phyloP scores from a whole-genome alignment of 176 grass and related monocot genomes.

The Ensete glaucum region DNA sequence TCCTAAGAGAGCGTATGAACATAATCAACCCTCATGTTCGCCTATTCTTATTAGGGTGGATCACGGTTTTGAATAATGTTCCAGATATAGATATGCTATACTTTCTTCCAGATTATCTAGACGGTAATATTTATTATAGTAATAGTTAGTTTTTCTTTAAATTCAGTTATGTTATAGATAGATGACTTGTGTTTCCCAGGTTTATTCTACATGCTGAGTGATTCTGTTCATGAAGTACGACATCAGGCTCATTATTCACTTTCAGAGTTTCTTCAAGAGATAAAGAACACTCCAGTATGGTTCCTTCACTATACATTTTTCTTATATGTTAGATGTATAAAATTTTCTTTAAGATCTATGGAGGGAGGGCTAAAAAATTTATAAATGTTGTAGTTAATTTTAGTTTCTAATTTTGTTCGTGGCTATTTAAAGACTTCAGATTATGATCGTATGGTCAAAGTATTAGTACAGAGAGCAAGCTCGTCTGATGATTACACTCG shows the following conservation, averaged over 20 bases:
- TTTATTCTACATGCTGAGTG: constrained; percentile 97
- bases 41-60: constrained; percentile 99
- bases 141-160: no score
- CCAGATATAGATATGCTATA: constrained; percentile 99
- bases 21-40: constrained; percentile 90
- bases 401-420: not conserved
- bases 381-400: not conserved
- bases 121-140: constrained; percentile 40
- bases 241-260: constrained; percentile 94
- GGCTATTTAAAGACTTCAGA: constrained; percentile 70
- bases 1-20: constrained; percentile 97
- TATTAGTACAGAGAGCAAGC: constrained; percentile 76
- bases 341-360: no score
- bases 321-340: no score
- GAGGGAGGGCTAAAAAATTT: no score
- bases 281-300: constrained; percentile 97
- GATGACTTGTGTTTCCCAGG: constrained; percentile 22
- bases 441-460: constrained; percentile 97
- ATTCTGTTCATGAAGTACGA: constrained; percentile 84
- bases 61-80: constrained; percentile 94
- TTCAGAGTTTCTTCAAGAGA: constrained; percentile 99
- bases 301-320: not conserved
- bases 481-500: constrained; percentile 91
- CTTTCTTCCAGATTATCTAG: constrained; percentile 99
- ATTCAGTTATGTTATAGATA: no score